These are phyloP conservation scores for Camellia japonica DNA, from an alignment of 148 eudicot species.

Conservation along the genomic window DNA sequence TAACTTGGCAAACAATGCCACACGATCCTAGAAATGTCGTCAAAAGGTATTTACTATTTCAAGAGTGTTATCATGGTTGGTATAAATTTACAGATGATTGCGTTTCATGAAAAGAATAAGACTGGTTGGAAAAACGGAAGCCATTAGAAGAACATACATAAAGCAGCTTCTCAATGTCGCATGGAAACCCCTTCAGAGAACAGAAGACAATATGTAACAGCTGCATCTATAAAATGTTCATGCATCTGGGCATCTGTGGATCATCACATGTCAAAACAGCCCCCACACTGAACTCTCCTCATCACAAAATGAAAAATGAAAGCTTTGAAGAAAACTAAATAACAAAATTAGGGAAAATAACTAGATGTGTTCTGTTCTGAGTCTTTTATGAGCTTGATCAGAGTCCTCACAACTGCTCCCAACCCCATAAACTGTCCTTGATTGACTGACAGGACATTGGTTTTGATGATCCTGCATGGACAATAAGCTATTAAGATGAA, in stretches of 20 bases:
- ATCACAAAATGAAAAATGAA: neutral
- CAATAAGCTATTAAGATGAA: neutral
- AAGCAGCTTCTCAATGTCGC: conserved; percentile 25
- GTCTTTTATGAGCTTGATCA: conserved; percentile 51
- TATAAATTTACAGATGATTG: conserved; percentile 12
- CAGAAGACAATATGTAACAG: conserved; percentile 7
- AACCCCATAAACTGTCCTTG: conserved; percentile 28
- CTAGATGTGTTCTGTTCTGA: conserved; percentile 42
- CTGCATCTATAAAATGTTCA: conserved; percentile 1
- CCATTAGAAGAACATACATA: neutral
- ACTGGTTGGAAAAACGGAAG: conserved; percentile 3
- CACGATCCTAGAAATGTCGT: neutral
- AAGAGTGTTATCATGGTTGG: neutral
- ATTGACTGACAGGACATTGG: conserved; percentile 27
- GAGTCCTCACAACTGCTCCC: conserved; percentile 31
- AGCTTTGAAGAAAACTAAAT: neutral
- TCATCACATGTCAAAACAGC: neutral
- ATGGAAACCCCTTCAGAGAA: conserved; percentile 16
- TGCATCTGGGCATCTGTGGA: neutral
- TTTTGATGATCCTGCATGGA: conserved; percentile 41
- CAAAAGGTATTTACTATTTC: neutral
- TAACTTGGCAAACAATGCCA: neutral
- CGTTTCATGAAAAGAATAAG: neutral
- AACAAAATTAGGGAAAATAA: neutral
- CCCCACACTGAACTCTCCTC: too few species aligned